phyloP scores from a whole-genome alignment of 2,329 filamentous ascomycete species.

The Rugonectria rugulosa region DNA sequence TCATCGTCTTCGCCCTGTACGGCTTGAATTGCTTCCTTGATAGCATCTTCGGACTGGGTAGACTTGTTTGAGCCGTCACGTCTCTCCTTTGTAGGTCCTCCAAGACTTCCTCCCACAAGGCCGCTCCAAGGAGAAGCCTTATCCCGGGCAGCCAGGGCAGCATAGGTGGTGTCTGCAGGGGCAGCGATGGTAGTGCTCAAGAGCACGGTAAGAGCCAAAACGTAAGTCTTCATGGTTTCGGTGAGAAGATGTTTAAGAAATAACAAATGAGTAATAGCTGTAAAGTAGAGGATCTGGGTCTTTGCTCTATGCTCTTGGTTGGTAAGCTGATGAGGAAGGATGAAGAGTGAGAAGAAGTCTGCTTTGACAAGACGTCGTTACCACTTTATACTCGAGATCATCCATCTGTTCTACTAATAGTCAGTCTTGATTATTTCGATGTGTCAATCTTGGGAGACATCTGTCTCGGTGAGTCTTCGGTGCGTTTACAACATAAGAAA shows the following conservation, averaged over 20 bases:
- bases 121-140: slow-evolving; percentile 5
- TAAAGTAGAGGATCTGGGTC: no score
- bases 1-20: background rate
- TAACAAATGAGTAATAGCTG: background rate
- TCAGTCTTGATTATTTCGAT: background rate
- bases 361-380: no score
- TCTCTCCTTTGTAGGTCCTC: background rate
- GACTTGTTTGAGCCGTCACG: no score
- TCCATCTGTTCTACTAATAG: background rate
- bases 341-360: no score
- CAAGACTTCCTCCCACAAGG: slow-evolving; percentile 6
- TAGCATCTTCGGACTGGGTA: background rate
- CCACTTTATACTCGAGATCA: slow-evolving; percentile 7
- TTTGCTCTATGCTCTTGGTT: no score
- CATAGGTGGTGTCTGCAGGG: slow-evolving; percentile 13
- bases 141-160: slow-evolving; percentile 18
- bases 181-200: slow-evolving; percentile 10
- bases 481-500: slow-evolving; percentile 1
- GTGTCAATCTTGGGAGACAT: background rate
- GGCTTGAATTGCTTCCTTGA: background rate
- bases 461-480: slow-evolving; percentile 28
- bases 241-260: background rate
- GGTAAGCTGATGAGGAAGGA: no score
- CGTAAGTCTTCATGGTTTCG: slow-evolving; percentile 26
- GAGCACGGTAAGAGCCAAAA: slow-evolving; percentile 16